These are phyloP conservation scores for Tricholoma flavovirens DNA, from an alignment of 768 basidiomycete species.

Conservation along the genomic window DNA sequence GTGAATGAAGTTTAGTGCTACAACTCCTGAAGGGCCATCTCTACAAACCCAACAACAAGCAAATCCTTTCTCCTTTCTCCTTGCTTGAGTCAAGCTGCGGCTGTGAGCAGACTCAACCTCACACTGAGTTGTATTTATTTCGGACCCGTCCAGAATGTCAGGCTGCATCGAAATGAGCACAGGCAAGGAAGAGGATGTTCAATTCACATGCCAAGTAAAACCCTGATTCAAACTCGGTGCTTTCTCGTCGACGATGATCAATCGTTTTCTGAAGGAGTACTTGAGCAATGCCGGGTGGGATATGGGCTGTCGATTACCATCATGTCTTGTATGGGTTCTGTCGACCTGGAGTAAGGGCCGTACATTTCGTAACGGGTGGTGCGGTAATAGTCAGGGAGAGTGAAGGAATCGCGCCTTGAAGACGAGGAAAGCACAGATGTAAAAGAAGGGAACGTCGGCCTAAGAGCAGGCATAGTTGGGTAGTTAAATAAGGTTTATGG, in stretches of 20 bases:
- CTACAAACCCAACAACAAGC: neutral
- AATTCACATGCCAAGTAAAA: neutral
- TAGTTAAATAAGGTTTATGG: neutral
- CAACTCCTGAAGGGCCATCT: neutral
- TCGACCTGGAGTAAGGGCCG: constrained; percentile 1
- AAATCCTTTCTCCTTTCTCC: neutral
- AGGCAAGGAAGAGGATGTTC: neutral
- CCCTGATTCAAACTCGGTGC: neutral
- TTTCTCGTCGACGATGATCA: neutral
- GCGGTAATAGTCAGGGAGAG: constrained; percentile 4
- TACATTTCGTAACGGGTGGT: constrained; percentile 1
- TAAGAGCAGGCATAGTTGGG: neutral
- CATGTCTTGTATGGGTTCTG: neutral
- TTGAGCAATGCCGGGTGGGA: neutral
- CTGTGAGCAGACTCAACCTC: neutral
- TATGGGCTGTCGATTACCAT: neutral
- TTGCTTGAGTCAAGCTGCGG: neutral
- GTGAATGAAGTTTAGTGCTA: neutral
- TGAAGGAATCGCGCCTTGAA: neutral
- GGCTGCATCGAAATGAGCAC: neutral
- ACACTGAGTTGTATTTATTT: neutral
- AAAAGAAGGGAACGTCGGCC: constrained; percentile 1
- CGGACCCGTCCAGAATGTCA: neutral
- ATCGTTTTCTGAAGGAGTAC: neutral
- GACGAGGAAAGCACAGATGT: neutral